phyloP scores from a whole-genome alignment of 2,329 filamentous ascomycete species.

The Fusarium sp. region DNA sequence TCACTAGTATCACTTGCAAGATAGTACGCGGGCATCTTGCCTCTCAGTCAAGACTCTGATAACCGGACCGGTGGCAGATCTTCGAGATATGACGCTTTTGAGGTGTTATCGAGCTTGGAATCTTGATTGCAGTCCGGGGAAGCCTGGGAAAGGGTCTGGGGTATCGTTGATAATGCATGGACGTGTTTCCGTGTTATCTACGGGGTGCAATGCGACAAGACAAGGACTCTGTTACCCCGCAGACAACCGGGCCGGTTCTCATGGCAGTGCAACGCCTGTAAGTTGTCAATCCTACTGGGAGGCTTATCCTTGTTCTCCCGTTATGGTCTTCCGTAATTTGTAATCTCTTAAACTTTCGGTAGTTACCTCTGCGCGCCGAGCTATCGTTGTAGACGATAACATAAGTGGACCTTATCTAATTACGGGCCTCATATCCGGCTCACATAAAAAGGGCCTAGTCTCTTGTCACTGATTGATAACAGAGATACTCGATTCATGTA shows the following conservation, averaged over 20 bases:
- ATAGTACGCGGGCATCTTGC: neutral
- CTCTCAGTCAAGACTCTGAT: neutral
- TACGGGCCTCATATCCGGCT: neutral
- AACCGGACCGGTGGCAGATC: neutral
- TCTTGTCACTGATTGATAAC: neutral
- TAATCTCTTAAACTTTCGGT: neutral
- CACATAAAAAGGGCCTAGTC: neutral
- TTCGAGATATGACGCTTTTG: neutral
- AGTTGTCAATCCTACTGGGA: neutral
- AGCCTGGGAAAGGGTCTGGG: neutral
- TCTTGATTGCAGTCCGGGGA: neutral
- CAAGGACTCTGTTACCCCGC: neutral
- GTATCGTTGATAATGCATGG: neutral
- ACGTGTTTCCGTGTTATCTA: neutral
- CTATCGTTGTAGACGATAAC: neutral
- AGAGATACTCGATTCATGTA: neutral
- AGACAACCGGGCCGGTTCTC: conserved; percentile 2
- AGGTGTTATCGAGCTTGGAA: neutral
- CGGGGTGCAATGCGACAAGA: neutral
- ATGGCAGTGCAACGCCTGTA: neutral
- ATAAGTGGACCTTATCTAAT: neutral
- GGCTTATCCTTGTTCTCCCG: neutral
- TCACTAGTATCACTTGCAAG: neutral
- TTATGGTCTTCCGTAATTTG: neutral
- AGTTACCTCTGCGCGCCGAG: neutral